Conservation (phyloP, 805 yeast species). For the Saccharomycopsis olivae region DNA sequence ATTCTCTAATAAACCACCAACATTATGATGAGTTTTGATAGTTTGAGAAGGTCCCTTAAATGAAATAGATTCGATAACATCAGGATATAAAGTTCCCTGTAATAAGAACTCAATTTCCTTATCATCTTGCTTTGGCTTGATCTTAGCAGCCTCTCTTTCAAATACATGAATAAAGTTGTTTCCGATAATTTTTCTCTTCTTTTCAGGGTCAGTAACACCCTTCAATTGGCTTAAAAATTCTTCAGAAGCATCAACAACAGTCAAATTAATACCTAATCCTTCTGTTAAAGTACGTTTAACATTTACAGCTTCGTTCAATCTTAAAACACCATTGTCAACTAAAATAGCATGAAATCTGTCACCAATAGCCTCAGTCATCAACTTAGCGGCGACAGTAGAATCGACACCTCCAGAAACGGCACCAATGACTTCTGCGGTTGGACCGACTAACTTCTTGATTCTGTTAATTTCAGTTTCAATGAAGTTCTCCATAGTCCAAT, state of each 20-base stretch:
- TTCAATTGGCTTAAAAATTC: slow-evolving; percentile 76
- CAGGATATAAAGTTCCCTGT: slow-evolving; percentile 97
- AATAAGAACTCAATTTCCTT: slow-evolving; percentile 84
- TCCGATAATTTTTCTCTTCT: slow-evolving; percentile 97
- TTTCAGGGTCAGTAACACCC: slow-evolving; percentile 97
- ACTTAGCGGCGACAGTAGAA: slow-evolving; percentile 97
- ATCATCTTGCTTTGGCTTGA: slow-evolving; percentile 72
- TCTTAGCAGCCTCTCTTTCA: slow-evolving; percentile 89
- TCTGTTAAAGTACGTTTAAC: slow-evolving; percentile 85
- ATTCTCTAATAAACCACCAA: slow-evolving; percentile 94
- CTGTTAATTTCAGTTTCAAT: slow-evolving; percentile 93
- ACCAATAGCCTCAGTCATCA: slow-evolving; percentile 97
- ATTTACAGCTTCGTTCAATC: slow-evolving; percentile 81
- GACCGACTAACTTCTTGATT: slow-evolving; percentile 86
- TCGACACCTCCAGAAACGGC: slow-evolving; percentile 99
- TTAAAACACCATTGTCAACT: slow-evolving; percentile 97
- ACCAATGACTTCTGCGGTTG: slow-evolving; percentile 97
- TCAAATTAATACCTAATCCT: slow-evolving; percentile 89
- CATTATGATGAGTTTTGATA: slow-evolving; percentile 98
- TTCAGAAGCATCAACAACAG: slow-evolving; percentile 90
- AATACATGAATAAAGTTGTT: slow-evolving; percentile 95
- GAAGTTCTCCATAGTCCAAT: slow-evolving; percentile 98
- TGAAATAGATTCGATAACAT: slow-evolving; percentile 95
- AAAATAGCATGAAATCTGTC: slow-evolving; percentile 96
- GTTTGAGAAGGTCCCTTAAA: slow-evolving; percentile 99